Conservation (phyloP, 1,139 yeast species). For the Hanseniaspora uvarum region DNA sequence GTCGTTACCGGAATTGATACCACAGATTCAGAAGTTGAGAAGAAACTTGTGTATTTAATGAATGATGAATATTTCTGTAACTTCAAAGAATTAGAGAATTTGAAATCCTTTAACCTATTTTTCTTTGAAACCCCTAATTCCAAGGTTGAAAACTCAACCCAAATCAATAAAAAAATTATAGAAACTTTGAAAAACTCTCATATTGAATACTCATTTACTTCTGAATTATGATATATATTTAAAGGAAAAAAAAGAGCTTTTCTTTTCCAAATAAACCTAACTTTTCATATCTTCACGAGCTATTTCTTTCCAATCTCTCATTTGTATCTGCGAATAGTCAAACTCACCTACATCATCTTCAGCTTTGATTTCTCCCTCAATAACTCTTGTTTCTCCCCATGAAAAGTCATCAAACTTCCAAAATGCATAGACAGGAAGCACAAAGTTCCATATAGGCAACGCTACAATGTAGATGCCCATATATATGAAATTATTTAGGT, state of each 20-base stretch:
- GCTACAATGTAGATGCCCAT: constrained; percentile 72
- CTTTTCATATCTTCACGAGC: constrained; percentile 37
- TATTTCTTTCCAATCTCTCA: constrained; percentile 92
- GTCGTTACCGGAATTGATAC: not conserved
- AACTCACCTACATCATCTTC: constrained; percentile 54
- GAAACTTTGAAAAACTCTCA: constrained; percentile 27
- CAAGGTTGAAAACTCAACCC: constrained; percentile 60
- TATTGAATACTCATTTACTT: not conserved
- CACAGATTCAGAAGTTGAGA: constrained; percentile 1
- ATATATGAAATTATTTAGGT: constrained; percentile 67
- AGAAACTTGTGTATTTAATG: constrained; percentile 12
- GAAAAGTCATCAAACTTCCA: constrained; percentile 98
- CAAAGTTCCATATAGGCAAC: constrained; percentile 89
- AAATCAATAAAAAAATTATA: constrained; percentile 45
- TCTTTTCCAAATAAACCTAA: not conserved
- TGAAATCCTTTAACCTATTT: constrained; percentile 30
- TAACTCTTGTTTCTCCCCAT: constrained; percentile 95
- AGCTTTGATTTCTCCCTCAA: constrained; percentile 54
- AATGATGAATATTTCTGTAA: constrained; percentile 15
- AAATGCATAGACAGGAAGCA: constrained; percentile 75
- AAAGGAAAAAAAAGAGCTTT: not conserved
- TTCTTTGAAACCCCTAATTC: constrained; percentile 81
- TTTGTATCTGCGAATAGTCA: constrained; percentile 74
- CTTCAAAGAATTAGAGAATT: constrained; percentile 7
- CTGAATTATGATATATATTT: not conserved